phyloP scores from a whole-genome alignment of 2,329 filamentous ascomycete genomes.

The Coniochaeta hoffmannii region DNA sequence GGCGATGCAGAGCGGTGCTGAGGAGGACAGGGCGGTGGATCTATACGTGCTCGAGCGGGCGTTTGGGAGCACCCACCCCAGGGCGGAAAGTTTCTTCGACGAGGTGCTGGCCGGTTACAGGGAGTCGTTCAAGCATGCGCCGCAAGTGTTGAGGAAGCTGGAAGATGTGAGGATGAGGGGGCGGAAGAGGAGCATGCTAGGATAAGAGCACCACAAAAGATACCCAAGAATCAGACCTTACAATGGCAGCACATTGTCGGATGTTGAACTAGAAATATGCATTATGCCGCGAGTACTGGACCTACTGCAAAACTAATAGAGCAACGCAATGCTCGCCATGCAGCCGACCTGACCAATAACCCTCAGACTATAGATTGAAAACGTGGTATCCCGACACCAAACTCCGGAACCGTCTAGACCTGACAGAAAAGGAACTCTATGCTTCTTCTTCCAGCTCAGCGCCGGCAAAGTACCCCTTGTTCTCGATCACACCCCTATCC shows the following conservation, averaged over 20 bases:
- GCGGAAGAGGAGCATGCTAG: conserved; percentile 94
- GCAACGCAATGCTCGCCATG: neutral
- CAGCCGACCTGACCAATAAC: neutral
- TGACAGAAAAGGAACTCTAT: conserved; percentile 9
- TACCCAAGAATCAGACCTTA: conserved; percentile 9
- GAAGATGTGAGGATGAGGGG: conserved; percentile 92
- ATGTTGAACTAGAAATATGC: neutral
- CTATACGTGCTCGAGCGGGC: conserved; percentile 92
- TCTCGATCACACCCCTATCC: conserved; percentile 92
- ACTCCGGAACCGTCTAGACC: neutral
- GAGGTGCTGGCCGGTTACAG: conserved; percentile 70
- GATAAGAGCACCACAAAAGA: conserved; percentile 39
- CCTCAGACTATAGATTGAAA: neutral
- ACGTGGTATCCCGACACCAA: neutral
- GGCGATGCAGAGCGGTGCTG: conserved; percentile 69
- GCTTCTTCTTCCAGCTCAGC: conserved; percentile 56
- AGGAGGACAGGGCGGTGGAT: conserved; percentile 93
- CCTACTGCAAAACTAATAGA: neutral
- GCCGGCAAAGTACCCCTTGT: conserved; percentile 93
- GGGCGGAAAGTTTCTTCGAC: conserved; percentile 68
- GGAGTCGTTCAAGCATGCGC: conserved; percentile 66
- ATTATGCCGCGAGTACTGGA: neutral
- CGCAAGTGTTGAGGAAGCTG: conserved; percentile 67
- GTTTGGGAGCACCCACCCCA: conserved; percentile 90
- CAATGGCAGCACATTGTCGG: conserved; percentile 9